Evolutionary conservation across 495 filamentous ascomycete genomes (phyloP).

Genomic region (Penicillium macrosclerotiorum): DNA sequence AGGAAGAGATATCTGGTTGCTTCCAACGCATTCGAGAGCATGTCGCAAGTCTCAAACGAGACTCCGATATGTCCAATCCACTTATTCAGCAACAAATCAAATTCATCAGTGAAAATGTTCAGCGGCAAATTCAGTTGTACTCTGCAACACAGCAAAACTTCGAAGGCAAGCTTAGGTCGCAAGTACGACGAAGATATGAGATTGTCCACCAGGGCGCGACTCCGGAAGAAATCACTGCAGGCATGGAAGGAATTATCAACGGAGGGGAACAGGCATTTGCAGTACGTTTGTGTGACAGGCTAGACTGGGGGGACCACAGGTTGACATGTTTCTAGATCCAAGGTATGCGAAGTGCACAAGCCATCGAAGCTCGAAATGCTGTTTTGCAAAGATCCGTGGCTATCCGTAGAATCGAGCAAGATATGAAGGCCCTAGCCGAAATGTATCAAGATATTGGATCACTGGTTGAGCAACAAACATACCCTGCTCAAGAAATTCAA

Average conservation of each 20-base stretch:
- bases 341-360: conserved; percentile 65
- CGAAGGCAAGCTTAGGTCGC: conserved; percentile 60
- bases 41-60: conserved; percentile 65
- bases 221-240: conserved; percentile 65
- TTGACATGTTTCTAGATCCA: conserved; percentile 48
- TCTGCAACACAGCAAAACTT: conserved; percentile 64
- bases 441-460: conserved; percentile 75
- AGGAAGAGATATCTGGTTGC: conserved; percentile 65
- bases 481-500: conserved; percentile 62
- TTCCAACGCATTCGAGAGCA: conserved; percentile 64
- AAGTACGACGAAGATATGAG: conserved; percentile 72
- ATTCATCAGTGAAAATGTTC: conserved; percentile 62
- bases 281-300: conserved; percentile 11
- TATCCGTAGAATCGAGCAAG: conserved; percentile 75
- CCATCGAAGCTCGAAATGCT: conserved; percentile 53
- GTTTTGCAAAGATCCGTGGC: conserved; percentile 73
- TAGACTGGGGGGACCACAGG: not conserved
- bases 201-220: conserved; percentile 73
- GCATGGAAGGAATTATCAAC: conserved; percentile 58
- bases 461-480: conserved; percentile 70
- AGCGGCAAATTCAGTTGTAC: conserved; percentile 65
- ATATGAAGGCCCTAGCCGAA: conserved; percentile 70
- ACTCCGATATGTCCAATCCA: conserved; percentile 58
- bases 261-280: conserved; percentile 65
- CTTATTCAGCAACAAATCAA: conserved; percentile 67